Percentiles rank a stretch among this genome's conserved stretches.
Conservation (phyloP, 2,329 filamentous ascomycete genomes). For the Trichophyton benhamiae region DNA sequence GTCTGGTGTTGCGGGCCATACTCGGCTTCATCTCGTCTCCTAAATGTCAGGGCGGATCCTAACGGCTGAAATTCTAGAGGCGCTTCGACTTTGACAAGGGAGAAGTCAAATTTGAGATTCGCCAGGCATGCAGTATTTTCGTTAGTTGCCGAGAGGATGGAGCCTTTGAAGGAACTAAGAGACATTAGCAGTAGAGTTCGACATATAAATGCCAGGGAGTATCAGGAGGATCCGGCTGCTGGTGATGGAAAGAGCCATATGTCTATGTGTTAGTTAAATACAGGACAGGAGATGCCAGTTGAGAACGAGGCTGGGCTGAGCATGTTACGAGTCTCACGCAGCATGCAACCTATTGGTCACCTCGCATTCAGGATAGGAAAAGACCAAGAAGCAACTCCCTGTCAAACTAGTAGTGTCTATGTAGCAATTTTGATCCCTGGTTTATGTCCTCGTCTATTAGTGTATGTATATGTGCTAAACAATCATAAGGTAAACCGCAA, state of each 20-base stretch:
- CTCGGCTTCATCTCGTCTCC: conserved; percentile 27
- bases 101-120: conserved; percentile 33
- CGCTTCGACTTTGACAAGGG: conserved; percentile 30
- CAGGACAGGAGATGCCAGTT: background rate
- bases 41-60: conserved; percentile 20
- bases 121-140: conserved; percentile 15
- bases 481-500: background rate
- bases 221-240: background rate
- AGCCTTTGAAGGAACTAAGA: background rate
- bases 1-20: conserved; percentile 24
- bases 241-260: background rate
- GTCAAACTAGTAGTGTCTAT: background rate
- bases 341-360: background rate
- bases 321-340: background rate
- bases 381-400: background rate
- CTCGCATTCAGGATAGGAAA: background rate
- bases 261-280: background rate
- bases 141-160: conserved; percentile 7
- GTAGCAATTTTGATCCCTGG: background rate
- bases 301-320: background rate
- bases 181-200: background rate
- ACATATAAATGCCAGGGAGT: background rate
- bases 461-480: background rate
- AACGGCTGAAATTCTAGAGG: conserved; percentile 27
- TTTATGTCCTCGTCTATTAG: background rate